Evolutionary conservation across 2,329 filamentous ascomycete genomes (phyloP), one percentile per base, ranked within the genome.

Genomic region (Fusarium acutatum): DNA sequence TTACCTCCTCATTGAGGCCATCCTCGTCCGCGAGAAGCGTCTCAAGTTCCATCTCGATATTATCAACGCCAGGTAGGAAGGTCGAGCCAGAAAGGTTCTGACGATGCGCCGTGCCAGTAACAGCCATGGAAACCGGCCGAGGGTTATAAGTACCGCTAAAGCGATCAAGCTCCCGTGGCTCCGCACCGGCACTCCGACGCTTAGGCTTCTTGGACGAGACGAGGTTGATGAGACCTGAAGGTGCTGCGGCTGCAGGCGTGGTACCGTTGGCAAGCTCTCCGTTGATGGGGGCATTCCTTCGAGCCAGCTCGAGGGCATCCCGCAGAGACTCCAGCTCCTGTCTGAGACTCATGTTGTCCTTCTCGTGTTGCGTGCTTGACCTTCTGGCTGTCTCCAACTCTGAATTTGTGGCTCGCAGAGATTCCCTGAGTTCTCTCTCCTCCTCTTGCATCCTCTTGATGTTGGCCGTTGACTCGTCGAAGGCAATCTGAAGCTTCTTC

Each of bases 131-230:
- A 38, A 97, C 94, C 30, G 96, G 96, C 30, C 96, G 91, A 71
- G 96, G 96, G 84, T 96, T 98, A 88, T 96, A 99, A 15, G 94
- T 92, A 67, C 89, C 92, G 82, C 95, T 97, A 87, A 97, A 97
- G 72, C 96, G 92, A 83, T 98, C 96, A 77, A 94, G 86, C 50
- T 96, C 93, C 77, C 94, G 92, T 67, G 91, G 91, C 82, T 98
- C 95, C 24, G 93, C 92, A 52, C 95, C 96, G 65, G 94, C 95
- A 82, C 96, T 98, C 75, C 96, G 90, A 79, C 96, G 89, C 88
- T 98, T 98, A 46, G 95, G 94, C 85, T 97, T 98, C 90, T 98
- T 98, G 56, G 94, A 96, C 5, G 96, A 94, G 32, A 99, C 96
- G 38, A 99, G 88, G 82, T 98, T 99, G 88, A 99, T 98, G 71